These are phyloP conservation scores for Trichoderma arundinaceum DNA, from an alignment of 2,329 filamentous ascomycete genomes.

Conservation along the genomic window DNA sequence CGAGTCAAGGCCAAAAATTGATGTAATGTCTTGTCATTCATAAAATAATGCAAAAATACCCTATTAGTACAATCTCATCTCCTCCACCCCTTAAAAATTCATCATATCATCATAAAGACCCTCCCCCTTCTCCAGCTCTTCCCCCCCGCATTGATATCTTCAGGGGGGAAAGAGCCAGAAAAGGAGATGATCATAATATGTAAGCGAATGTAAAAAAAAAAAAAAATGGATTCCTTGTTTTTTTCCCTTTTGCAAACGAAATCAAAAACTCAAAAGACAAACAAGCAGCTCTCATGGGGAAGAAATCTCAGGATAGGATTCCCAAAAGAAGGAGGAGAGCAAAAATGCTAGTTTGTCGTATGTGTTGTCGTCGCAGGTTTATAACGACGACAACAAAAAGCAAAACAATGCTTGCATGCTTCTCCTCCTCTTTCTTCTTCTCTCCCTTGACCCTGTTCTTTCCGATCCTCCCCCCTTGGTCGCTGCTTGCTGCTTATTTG, in stretches of 20 bases:
- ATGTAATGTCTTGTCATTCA: slow-evolving; percentile 31
- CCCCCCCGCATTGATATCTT: not conserved
- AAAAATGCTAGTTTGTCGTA: not conserved
- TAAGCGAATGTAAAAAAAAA: slow-evolving; percentile 14
- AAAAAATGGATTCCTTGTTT: not conserved
- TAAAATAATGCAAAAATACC: slow-evolving; percentile 11
- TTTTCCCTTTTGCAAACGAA: not conserved
- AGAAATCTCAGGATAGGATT: not conserved
- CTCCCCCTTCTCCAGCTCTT: not conserved
- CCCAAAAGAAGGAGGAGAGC: not conserved
- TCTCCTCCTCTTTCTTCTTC: not conserved
- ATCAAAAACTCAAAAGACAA: slow-evolving; percentile 24
- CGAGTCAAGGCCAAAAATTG: not conserved
- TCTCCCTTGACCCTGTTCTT: not conserved
- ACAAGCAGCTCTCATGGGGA: not conserved
- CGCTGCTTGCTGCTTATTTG: slow-evolving; percentile 8
- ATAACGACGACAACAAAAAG: not conserved
- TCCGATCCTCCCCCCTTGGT: not conserved
- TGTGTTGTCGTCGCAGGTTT: not conserved
- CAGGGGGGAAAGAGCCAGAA: not conserved
- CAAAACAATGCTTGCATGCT: not conserved
- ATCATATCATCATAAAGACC: slow-evolving; percentile 23
- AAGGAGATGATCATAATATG: not conserved
- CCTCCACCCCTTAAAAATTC: not conserved
- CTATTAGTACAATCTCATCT: slow-evolving; percentile 21